Evolutionary conservation across 2,329 filamentous ascomycete genomes (phyloP).

Genomic region (Ophiostoma sp.): DNA sequence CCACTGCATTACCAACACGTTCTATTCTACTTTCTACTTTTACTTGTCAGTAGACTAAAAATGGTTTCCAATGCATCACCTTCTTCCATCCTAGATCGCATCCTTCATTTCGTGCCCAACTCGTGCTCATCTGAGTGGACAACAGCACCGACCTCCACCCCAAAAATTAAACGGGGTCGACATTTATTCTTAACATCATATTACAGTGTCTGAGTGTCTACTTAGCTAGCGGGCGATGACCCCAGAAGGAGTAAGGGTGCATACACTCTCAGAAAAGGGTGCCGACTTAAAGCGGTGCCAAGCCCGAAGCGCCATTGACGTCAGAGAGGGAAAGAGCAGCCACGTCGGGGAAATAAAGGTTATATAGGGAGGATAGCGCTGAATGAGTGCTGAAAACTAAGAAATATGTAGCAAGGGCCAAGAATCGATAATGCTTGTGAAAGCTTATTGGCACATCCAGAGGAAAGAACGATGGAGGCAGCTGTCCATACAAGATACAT

Average conservation of each 20-base stretch:
- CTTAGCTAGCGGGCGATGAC: not conserved
- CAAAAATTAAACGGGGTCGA: not conserved
- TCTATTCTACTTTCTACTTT: too few relatives aligned
- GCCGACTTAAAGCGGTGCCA: not conserved
- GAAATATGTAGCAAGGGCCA: not conserved
- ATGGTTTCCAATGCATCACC: too few relatives aligned
- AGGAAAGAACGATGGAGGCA: not conserved
- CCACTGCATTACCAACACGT: too few relatives aligned
- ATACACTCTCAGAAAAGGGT: not conserved
- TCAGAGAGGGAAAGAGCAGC: not conserved
- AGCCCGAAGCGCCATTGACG: conserved; percentile 14
- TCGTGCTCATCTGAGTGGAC: not conserved
- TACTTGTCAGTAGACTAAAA: too few relatives aligned
- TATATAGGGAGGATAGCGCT: too few relatives aligned
- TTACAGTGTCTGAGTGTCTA: too few relatives aligned
- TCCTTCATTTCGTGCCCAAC: not conserved
- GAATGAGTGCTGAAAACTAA: not conserved
- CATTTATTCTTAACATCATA: too few relatives aligned
- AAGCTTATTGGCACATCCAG: not conserved
- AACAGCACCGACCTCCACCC: not conserved
- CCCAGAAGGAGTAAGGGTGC: not conserved
- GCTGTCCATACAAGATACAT: too few relatives aligned
- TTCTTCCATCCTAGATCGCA: not conserved
- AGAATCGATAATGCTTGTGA: not conserved
- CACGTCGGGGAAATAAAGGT: not conserved